Conservation (phyloP, 129 eudicot genomes). For the Oenanthe sinensis region DNA sequence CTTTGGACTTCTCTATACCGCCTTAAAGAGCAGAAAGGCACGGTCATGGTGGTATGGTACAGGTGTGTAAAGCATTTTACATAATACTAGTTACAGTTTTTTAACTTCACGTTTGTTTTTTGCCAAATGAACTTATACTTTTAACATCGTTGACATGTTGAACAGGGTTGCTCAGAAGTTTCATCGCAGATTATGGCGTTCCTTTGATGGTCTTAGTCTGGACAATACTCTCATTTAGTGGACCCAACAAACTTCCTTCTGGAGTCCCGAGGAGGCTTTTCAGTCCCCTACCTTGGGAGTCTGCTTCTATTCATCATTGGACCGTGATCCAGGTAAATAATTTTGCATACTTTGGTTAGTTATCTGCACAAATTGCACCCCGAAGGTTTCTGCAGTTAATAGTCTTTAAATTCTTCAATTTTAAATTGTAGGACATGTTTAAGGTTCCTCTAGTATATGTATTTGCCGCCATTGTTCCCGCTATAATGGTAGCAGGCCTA, state of each 20-base stretch:
- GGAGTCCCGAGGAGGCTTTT: conserved; percentile 12
- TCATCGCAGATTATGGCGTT: conserved; percentile 14
- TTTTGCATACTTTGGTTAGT: neutral
- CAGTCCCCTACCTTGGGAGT: conserved; percentile 13
- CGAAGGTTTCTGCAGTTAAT: neutral
- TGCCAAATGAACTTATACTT: neutral
- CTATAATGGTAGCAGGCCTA: conserved; percentile 45
- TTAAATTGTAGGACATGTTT: conserved; percentile 17
- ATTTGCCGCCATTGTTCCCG: conserved; percentile 43
- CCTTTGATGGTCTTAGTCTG: conserved; percentile 8
- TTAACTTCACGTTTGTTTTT: neutral
- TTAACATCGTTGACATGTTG: neutral
- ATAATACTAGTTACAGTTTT: neutral
- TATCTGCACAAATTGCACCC: neutral
- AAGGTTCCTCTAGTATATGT: conserved; percentile 34
- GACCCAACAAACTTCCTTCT: conserved; percentile 8
- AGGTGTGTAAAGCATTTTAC: conserved; percentile 15
- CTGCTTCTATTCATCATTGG: conserved; percentile 8
- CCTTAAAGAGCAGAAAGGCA: conserved; percentile 48
- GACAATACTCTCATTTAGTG: conserved; percentile 10
- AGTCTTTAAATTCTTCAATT: neutral
- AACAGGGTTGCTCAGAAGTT: conserved; percentile 12
- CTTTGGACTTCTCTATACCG: conserved; percentile 48
- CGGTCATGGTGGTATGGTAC: conserved; percentile 58
- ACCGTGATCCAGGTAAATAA: conserved; percentile 1